A percentile compares a stretch with the other conserved stretches of the same genome.
These are phyloP conservation scores for Lagenaria siceraria DNA, from an alignment of 306 rosid species.

Conservation along the genomic window DNA sequence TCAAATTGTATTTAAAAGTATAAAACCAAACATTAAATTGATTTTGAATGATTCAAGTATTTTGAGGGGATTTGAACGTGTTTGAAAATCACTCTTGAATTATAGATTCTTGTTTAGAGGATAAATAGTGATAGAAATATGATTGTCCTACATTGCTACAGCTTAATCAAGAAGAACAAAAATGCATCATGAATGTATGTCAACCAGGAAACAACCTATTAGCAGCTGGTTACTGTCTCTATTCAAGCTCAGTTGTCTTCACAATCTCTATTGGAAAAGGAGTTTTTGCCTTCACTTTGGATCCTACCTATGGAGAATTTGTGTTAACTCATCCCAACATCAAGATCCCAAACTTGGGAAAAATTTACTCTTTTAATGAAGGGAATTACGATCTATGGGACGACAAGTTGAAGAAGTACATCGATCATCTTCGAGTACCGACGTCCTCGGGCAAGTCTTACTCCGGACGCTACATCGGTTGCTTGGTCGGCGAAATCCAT, in stretches of 20 bases:
- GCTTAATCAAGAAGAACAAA: conserved; percentile 24
- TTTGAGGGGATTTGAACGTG: too few relatives aligned
- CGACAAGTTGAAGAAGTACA: conserved; percentile 23
- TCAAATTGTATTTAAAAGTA: too few relatives aligned
- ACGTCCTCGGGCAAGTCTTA: conserved; percentile 20
- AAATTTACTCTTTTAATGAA: conserved; percentile 31
- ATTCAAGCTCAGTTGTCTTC: conserved; percentile 34
- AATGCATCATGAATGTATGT: conserved; percentile 23
- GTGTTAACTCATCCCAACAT: conserved; percentile 25
- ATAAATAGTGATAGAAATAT: not conserved
- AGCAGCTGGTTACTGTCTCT: conserved; percentile 35
- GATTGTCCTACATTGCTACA: not conserved
- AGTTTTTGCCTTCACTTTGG: conserved; percentile 24
- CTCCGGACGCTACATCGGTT: conserved; percentile 30
- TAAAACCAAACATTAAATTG: too few relatives aligned
- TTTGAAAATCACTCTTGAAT: too few relatives aligned
- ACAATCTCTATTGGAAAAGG: conserved; percentile 28
- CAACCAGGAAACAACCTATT: conserved; percentile 33
- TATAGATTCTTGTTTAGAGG: not conserved
- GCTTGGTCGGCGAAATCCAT: conserved; percentile 30
- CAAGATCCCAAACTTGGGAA: conserved; percentile 24
- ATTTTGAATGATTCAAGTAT: too few relatives aligned
- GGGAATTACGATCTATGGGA: conserved; percentile 29
- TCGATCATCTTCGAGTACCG: conserved; percentile 25
- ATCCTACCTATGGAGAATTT: conserved; percentile 30